Conservation (phyloP, 306 rosid species). For the Macrotyloma uniflorum region DNA sequence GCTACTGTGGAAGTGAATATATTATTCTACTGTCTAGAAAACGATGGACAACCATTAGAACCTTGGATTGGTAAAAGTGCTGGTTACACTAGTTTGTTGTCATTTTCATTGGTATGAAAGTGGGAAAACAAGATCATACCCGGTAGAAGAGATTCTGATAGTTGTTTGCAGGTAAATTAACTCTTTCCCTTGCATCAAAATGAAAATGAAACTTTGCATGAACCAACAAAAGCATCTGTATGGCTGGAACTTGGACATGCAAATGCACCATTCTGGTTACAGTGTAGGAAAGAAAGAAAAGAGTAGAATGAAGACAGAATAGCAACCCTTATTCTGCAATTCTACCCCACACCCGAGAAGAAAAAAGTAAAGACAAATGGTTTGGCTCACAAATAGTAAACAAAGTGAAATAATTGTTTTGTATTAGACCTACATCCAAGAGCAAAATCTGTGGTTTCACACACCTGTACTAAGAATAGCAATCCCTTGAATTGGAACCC, state of each 20-base stretch:
- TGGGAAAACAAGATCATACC: conserved; percentile 23
- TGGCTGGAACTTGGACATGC: conserved; percentile 34
- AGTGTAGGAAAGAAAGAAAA: conserved; percentile 33
- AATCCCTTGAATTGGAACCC: conserved; percentile 25
- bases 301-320: conserved; percentile 34
- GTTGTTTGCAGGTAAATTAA: conserved; percentile 33
- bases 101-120: conserved; percentile 34
- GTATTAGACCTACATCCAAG: conserved; percentile 54
- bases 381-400: conserved; percentile 48
- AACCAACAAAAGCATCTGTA: conserved; percentile 37
- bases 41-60: conserved; percentile 44
- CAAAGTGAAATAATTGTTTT: conserved; percentile 43
- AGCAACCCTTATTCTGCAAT: conserved; percentile 47
- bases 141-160: conserved; percentile 31
- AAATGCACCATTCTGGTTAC: conserved; percentile 44
- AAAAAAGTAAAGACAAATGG: conserved; percentile 36
- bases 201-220: conserved; percentile 30
- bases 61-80: conserved; percentile 37
- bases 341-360: conserved; percentile 56
- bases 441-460: conserved; percentile 50
- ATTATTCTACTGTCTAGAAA: conserved; percentile 38
- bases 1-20: conserved; percentile 33
- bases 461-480: conserved; percentile 49
- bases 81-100: conserved; percentile 1
- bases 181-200: conserved; percentile 17